Evolutionary conservation across 495 filamentous ascomycete genomes (phyloP), one percentile per base, ranked within the genome.

Genomic region (Penicillium turbatum): DNA sequence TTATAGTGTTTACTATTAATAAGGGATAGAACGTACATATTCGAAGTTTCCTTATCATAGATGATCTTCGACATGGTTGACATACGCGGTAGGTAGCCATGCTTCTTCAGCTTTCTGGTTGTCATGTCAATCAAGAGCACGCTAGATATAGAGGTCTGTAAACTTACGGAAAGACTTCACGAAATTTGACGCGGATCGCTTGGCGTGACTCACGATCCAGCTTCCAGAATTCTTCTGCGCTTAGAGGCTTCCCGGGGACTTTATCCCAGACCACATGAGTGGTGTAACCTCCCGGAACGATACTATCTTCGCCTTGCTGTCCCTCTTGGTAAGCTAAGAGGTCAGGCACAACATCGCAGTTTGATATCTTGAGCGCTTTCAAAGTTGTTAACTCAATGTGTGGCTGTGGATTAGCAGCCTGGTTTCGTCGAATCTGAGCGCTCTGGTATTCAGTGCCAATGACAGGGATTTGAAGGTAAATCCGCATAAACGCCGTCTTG

Each of bases 391-490:
- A 36, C 40, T 56, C 47, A 11, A 9, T 15, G 24, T 40, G 42
- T 7, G 29, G 12, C 24, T 17, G 36, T 44, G 29, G 45, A 16
- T 15, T 17, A n/a, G 16, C 37, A 40, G 56, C 44, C 50, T 50
- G 50, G 0, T 46, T 44, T 24, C 13, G 26, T 53, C 51, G 45
- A 50, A 54, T 36, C 17, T 40, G 5, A 13, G 24, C 9, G 17
- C 17, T 41, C 17, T 15, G 29, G 13, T 9, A 48, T 48, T 53
- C 24, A 29, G 55, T 53, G 43, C 49, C 55, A 37, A 31, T 36
- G 35, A 55, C 29, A n/a, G 51, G 51, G 30, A 59, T 50, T 42
- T 59, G 56, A 51, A 27, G 39, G 34, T 55, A 54, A 24, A 54
- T 59, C 11, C 56, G 56, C 44, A 54, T 48, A 36, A 59, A 54